A percentile compares a stretch with the other conserved stretches of the same genome.
Evolutionary conservation across 768 basidiomycete genomes (phyloP).

Genomic region (Postia placenta): DNA sequence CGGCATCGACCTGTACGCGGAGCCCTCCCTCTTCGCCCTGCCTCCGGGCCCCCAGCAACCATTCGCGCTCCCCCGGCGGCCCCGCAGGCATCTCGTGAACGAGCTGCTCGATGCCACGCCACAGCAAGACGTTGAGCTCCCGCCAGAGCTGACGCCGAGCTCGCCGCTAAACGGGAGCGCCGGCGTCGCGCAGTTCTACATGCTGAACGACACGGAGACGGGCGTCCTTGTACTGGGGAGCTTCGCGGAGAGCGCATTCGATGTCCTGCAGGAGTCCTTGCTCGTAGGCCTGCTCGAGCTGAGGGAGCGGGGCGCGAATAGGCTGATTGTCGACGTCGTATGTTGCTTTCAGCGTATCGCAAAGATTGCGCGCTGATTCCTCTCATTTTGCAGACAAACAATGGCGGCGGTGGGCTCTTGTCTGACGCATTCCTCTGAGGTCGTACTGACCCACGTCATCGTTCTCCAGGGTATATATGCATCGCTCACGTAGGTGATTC

Average conservation of each 20-base stretch:
- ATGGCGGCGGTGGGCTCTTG: slow-evolving; percentile 22
- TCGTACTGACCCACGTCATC: background rate
- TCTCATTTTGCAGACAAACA: slow-evolving; percentile 20
- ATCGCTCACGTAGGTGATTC: slow-evolving; percentile 52
- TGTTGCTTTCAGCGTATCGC: slow-evolving; percentile 2
- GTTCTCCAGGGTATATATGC: slow-evolving; percentile 54
- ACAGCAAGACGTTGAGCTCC: slow-evolving; percentile 33
- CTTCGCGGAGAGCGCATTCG: slow-evolving; percentile 43
- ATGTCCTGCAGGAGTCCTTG: slow-evolving; percentile 35
- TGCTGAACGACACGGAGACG: slow-evolving; percentile 45
- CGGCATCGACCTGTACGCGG: slow-evolving; percentile 24
- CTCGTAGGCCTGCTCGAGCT: slow-evolving; percentile 41
- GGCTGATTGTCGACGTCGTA: slow-evolving; percentile 52
- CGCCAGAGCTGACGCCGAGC: slow-evolving; percentile 29
- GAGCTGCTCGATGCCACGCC: slow-evolving; percentile 43
- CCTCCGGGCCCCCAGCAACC: slow-evolving; percentile 14
- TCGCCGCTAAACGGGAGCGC: slow-evolving; percentile 36
- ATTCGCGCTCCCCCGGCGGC: slow-evolving; percentile 11
- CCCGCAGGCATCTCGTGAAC: slow-evolving; percentile 34
- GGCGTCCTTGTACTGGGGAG: slow-evolving; percentile 55
- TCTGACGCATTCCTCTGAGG: background rate
- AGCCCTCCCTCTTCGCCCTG: background rate
- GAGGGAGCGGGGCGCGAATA: slow-evolving; percentile 41
- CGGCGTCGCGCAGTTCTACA: slow-evolving; percentile 48
- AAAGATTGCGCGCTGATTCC: background rate